Evolutionary conservation across 768 basidiomycete species (phyloP).

Genomic region (Butyriboletus loyo): DNA sequence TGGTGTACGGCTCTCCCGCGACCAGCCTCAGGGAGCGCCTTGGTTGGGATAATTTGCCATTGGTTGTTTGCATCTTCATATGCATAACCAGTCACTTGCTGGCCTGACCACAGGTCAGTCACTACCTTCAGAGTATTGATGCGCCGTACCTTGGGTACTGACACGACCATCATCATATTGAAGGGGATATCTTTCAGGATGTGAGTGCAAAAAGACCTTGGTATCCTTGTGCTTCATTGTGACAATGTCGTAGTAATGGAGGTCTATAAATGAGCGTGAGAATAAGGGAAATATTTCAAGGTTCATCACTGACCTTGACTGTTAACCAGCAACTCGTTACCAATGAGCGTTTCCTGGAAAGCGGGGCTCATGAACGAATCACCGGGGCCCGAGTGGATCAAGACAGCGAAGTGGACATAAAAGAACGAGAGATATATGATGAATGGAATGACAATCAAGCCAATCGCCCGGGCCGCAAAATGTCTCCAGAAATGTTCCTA

Average conservation of each 20-base stretch:
- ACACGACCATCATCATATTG: constrained; percentile 95
- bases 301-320: constrained; percentile 69
- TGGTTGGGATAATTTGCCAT: constrained; percentile 95
- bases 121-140: neutral
- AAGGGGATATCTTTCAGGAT: constrained; percentile 85
- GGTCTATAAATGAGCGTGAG: constrained; percentile 53
- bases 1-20: constrained; percentile 91
- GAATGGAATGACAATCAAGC: constrained; percentile 86
- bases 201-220: constrained; percentile 92
- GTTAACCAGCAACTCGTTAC: constrained; percentile 89
- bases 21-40: constrained; percentile 89
- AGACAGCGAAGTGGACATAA: constrained; percentile 89
- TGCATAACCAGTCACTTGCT: constrained; percentile 94
- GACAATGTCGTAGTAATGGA: constrained; percentile 88
- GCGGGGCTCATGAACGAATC: constrained; percentile 97
- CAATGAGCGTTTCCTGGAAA: constrained; percentile 93
- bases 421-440: constrained; percentile 93
- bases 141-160: constrained; percentile 73
- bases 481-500: constrained; percentile 90
- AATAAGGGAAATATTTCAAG: neutral
- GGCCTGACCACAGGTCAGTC: constrained; percentile 47
- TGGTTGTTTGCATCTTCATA: constrained; percentile 93
- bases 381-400: constrained; percentile 86
- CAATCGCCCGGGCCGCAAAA: constrained; percentile 79
- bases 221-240: constrained; percentile 90